Base-by-base conservation (phyloP, 768 basidiomycete species). In the Galerina marginata region DNA sequence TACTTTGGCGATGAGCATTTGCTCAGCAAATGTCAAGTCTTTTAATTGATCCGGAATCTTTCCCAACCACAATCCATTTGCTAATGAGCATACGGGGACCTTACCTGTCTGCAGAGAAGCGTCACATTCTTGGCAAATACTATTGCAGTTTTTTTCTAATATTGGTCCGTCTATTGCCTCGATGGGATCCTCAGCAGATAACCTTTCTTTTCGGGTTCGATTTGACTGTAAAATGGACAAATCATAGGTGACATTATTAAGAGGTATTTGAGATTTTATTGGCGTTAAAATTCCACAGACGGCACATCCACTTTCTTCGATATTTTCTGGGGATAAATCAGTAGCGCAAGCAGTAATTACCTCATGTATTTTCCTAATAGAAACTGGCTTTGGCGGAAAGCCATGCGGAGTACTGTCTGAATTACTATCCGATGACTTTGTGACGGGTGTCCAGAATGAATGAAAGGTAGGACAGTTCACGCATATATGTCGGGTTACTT, bases 51-150 rank as follows among this genome's bases (percentile, higher is more conserved):
- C 9, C 3, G 75, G 79, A 1, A 78, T 69, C 2, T 70, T 51
- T 0, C 79, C 78, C 0, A 81, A 9, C 77, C 77, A 78, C 1
- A 76, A 42, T 2, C 73, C 71, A 65, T 75, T 76, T 0, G 75
- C 74, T 4, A 79, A 52, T 0, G 75, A 66, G 49, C 62, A 38
- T 1, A 56, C 38, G 4, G 77, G 75, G 3, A 67, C 53, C 33
- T 52, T 66, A 5, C 59, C 59, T 23, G 61, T 65, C 3, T 47
- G 1, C 1, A 74, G 6, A 2, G 16, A 12, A 20, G 15, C n/a
- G 14, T 47, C 16, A 25, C 46, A 47, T 6, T 4, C 5, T 14
- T 47, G 20, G 23, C 46, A 47, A 3, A 47, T 47, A 12, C 10
- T 3, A 6, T 16, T 47, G n/a, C 46, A 47, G 46, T 6, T 4